These are phyloP conservation scores for Magnusiomyces magnusii DNA, from an alignment of 1,139 yeast genomes.

Conservation along the genomic window DNA sequence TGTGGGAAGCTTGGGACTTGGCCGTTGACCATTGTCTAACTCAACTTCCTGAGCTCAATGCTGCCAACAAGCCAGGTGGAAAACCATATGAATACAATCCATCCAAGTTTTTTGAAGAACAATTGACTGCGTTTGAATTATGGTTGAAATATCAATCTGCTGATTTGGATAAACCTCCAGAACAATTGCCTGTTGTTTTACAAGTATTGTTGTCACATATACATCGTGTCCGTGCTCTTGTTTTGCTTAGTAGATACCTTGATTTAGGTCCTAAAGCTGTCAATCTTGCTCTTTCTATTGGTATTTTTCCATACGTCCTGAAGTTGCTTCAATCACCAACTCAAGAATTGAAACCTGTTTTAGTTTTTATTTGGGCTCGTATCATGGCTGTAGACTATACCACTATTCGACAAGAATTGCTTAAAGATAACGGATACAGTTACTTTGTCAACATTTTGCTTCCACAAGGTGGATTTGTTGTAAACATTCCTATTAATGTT, in stretches of 20 bases:
- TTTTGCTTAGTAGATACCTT: slow-evolving; percentile 71
- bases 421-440: slow-evolving; percentile 85
- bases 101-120: slow-evolving; percentile 92
- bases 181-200: slow-evolving; percentile 86
- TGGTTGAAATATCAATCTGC: slow-evolving; percentile 92
- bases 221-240: slow-evolving; percentile 83
- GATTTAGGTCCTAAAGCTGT: slow-evolving; percentile 99
- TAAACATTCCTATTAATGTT: slow-evolving; percentile 35
- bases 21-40: slow-evolving; percentile 92
- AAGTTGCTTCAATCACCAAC: slow-evolving; percentile 92
- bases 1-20: slow-evolving; percentile 99
- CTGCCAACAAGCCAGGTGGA: slow-evolving; percentile 32
- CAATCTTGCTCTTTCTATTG: slow-evolving; percentile 82
- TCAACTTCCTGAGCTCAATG: slow-evolving; percentile 35
- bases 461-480: slow-evolving; percentile 38
- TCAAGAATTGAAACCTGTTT: slow-evolving; percentile 86
- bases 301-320: slow-evolving; percentile 91
- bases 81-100: slow-evolving; percentile 57
- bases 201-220: slow-evolving; percentile 92
- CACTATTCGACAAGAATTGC: slow-evolving; percentile 84
- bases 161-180: slow-evolving; percentile 68
- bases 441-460: slow-evolving; percentile 74
- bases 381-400: slow-evolving; percentile 92
- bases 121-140: slow-evolving; percentile 88
- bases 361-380: slow-evolving; percentile 96